phyloP scores from a whole-genome alignment of 306 rosid genomes.

The Prunus campanulata region DNA sequence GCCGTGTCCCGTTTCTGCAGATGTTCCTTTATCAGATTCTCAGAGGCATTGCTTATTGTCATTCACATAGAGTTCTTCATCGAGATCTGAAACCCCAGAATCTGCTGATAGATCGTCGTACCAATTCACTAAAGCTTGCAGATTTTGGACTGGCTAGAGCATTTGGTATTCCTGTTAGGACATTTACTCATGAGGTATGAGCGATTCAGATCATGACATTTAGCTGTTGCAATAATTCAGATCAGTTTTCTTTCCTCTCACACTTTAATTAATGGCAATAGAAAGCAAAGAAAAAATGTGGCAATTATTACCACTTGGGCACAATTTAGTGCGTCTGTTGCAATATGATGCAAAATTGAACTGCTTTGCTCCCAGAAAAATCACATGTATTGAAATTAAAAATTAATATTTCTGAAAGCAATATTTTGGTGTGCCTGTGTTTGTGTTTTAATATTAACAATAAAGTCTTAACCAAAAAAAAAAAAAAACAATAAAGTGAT shows the following conservation, averaged over 20 bases:
- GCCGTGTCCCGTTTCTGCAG: constrained; percentile 53
- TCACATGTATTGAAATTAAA: background rate
- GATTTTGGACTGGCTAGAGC: constrained; percentile 99
- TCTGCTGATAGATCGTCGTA: constrained; percentile 87
- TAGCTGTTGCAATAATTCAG: background rate
- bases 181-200: constrained; percentile 92
- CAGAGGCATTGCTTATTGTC: constrained; percentile 99
- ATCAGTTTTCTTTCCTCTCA: background rate
- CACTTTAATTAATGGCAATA: background rate
- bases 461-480: too few species aligned
- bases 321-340: background rate
- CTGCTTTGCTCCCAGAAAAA: background rate
- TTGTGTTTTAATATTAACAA: background rate
- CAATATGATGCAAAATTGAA: background rate
- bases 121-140: constrained; percentile 94
- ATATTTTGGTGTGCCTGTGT: background rate
- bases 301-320: background rate
- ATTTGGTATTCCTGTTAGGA: constrained; percentile 98
- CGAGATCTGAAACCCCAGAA: constrained; percentile 98
- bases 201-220: background rate
- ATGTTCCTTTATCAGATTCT: constrained; percentile 97
- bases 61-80: constrained; percentile 98
- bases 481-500: background rate
- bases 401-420: background rate
- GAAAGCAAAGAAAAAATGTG: background rate